Evolutionary conservation across 2,329 filamentous ascomycete genomes (phyloP).

Genomic region (Venturia asperata): DNA sequence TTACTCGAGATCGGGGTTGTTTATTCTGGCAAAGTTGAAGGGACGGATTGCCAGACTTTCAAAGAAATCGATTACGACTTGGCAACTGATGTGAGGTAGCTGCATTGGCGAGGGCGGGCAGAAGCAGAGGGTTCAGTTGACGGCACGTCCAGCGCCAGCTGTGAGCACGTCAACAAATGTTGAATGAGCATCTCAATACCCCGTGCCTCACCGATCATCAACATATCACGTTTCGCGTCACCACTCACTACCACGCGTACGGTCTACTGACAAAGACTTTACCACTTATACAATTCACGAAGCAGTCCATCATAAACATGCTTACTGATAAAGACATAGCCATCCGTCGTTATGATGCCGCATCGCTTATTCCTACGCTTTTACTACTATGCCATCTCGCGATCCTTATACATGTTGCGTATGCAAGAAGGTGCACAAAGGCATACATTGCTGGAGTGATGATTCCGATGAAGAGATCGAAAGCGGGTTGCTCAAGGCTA

Average conservation of each 20-base stretch:
- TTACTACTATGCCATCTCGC: background rate
- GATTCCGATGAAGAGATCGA: conserved; percentile 1
- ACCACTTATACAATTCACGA: background rate
- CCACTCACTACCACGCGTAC: background rate
- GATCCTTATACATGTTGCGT: conserved; percentile 5
- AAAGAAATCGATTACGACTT: background rate
- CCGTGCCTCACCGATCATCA: background rate
- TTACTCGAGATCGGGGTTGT: background rate
- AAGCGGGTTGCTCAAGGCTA: background rate
- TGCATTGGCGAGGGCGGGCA: too few species aligned
- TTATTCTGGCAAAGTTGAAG: background rate
- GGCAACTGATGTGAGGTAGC: too few species aligned
- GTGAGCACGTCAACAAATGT: background rate
- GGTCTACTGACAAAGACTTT: background rate
- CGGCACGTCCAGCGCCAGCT: background rate
- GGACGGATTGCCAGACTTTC: background rate
- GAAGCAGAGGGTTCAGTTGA: too few species aligned
- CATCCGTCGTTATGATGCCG: background rate
- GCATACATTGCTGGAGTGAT: background rate
- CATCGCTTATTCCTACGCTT: background rate
- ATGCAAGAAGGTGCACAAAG: background rate
- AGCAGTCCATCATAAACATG: background rate
- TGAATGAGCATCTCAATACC: background rate
- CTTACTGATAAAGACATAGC: background rate
- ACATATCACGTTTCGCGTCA: background rate